Evolutionary conservation across 2,329 filamentous ascomycete genomes (phyloP).

Genomic region (Fusarium sp.): DNA sequence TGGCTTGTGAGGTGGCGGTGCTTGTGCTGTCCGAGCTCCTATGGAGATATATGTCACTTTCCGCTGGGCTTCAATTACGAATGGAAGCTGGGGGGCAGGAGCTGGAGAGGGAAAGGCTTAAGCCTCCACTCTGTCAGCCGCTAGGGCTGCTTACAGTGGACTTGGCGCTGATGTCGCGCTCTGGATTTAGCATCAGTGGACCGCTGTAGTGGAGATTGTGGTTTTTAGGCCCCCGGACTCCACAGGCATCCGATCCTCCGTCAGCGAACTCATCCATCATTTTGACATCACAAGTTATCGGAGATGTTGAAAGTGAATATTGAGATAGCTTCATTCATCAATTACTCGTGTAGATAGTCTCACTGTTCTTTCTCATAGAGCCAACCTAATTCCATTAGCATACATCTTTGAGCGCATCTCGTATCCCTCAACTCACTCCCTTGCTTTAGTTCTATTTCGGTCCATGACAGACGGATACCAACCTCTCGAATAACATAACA

Average conservation of each 20-base stretch:
- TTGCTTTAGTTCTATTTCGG: slow-evolving; percentile 33
- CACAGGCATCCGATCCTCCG: background rate
- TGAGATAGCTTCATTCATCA: background rate
- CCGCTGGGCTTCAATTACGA: slow-evolving; percentile 18
- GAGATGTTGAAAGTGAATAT: background rate
- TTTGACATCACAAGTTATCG: background rate
- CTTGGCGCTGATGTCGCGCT: slow-evolving; percentile 30
- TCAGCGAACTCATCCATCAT: background rate
- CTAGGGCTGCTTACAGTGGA: slow-evolving; percentile 32
- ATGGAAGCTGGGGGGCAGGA: background rate
- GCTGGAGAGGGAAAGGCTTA: slow-evolving; percentile 7
- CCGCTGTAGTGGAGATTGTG: slow-evolving; percentile 12
- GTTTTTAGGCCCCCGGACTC: slow-evolving; percentile 1
- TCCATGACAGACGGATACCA: slow-evolving; percentile 7
- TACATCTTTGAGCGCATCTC: slow-evolving; percentile 1
- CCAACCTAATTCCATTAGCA: background rate
- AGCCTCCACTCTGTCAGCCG: slow-evolving; percentile 14
- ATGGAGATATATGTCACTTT: slow-evolving; percentile 25
- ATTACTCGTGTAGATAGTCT: background rate
- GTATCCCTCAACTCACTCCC: slow-evolving; percentile 29
- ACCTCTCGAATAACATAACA: slow-evolving; percentile 17
- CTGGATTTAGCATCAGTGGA: slow-evolving; percentile 38
- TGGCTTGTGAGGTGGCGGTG: slow-evolving; percentile 37
- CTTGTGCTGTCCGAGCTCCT: slow-evolving; percentile 22
- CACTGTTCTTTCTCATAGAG: background rate